Percentiles rank a stretch among this genome's conserved stretches.
These are phyloP conservation scores for Chlamydomonas reinhardtii DNA, from an alignment of 163 green algal genomes.

Conservation along the genomic window DNA sequence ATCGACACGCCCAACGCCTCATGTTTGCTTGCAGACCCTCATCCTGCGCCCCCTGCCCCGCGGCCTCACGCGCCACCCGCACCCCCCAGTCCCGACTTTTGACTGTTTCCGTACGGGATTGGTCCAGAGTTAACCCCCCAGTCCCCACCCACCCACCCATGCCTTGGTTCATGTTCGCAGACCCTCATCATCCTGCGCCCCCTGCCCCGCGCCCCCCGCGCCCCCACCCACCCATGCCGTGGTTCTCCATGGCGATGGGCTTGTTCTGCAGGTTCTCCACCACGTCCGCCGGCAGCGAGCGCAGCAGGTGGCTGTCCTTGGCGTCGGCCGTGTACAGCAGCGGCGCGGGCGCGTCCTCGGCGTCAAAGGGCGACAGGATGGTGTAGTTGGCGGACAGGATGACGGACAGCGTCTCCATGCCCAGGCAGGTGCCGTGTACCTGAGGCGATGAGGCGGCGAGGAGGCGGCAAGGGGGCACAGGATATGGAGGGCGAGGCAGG, in stretches of 20 bases:
- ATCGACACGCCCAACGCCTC: no score
- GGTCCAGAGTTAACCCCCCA: no score
- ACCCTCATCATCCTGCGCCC: no score
- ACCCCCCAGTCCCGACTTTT: no score
- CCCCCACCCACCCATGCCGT: conserved; percentile 71
- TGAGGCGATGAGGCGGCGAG: conserved; percentile 32
- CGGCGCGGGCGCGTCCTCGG: conserved; percentile 73
- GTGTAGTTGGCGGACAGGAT: conserved; percentile 68
- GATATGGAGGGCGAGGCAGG: not conserved
- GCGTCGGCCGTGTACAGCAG: conserved; percentile 76
- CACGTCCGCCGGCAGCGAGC: conserved; percentile 74
- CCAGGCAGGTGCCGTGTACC: conserved; percentile 89
- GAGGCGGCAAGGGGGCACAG: no score
- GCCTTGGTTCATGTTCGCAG: no score
- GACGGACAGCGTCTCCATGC: conserved; percentile 85
- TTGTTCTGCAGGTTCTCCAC: conserved; percentile 70
- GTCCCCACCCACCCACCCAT: no score
- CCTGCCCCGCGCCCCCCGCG: not conserved
- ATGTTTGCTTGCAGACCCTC: no score
- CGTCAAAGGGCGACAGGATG: conserved; percentile 70
- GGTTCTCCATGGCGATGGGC: conserved; percentile 90
- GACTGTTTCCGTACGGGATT: no score
- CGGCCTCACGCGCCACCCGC: no score
- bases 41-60: no score
- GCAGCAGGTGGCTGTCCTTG: conserved; percentile 72